phyloP scores from a whole-genome alignment of 1,284 basidiomycete genomes.

The Ustilago cynodontis region DNA sequence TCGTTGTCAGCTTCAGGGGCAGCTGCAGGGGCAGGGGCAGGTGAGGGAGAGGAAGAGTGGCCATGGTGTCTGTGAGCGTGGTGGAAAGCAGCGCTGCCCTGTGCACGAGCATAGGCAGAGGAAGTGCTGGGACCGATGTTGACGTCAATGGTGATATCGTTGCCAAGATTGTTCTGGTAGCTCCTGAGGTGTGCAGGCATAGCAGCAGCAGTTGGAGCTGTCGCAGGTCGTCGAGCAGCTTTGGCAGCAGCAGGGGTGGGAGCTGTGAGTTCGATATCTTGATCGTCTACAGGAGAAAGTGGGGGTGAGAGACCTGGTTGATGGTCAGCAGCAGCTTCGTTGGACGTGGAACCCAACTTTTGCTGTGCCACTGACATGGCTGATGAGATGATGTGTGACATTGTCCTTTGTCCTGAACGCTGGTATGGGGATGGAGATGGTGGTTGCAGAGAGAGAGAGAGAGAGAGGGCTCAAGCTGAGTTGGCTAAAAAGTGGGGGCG shows the following conservation, averaged over 20 bases:
- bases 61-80: conserved; percentile 41
- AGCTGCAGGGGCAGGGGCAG: background rate
- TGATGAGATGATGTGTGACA: conserved; percentile 56
- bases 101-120: conserved; percentile 45
- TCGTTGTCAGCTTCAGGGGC: background rate
- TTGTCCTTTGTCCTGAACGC: background rate
- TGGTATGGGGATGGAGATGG: conserved; percentile 5
- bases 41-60: conserved; percentile 29
- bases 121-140: conserved; percentile 54
- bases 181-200: conserved; percentile 30
- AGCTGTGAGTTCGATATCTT: conserved; percentile 54
- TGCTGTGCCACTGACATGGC: conserved; percentile 48
- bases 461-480: background rate
- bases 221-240: conserved; percentile 12
- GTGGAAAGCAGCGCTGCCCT: conserved; percentile 46
- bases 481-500: background rate
- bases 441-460: background rate
- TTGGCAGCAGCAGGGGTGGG: conserved; percentile 37
- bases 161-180: conserved; percentile 30
- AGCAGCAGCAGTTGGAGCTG: conserved; percentile 25
- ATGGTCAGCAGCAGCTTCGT: conserved; percentile 35
- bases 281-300: conserved; percentile 42
- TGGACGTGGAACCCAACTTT: conserved; percentile 27
- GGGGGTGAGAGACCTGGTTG: conserved; percentile 62
- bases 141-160: conserved; percentile 52